A percentile compares a stretch with the other conserved stretches of the same genome.
Conservation (phyloP, 2,329 filamentous ascomycete genomes). For the Coniochaeta hoffmannii region DNA sequence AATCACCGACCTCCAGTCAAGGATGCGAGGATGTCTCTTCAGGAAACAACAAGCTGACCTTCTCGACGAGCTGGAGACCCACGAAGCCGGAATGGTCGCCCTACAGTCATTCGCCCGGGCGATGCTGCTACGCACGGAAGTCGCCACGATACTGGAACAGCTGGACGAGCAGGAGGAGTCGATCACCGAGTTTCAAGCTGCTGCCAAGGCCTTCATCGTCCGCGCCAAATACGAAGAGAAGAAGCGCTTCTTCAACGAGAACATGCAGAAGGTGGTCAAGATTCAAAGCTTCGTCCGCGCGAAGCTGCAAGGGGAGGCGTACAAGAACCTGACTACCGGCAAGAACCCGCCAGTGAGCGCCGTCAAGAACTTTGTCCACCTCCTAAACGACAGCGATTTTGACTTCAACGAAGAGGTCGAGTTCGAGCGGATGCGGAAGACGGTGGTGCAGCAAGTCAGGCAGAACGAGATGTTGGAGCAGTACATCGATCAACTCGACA, state of each 20-base stretch:
- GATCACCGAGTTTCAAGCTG: slow-evolving; percentile 67
- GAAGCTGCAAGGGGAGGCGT: slow-evolving; percentile 93
- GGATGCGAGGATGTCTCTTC: slow-evolving; percentile 56
- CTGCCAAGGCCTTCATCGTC: slow-evolving; percentile 65
- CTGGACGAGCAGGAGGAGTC: slow-evolving; percentile 78
- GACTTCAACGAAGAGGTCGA: slow-evolving; percentile 99
- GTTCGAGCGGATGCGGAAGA: slow-evolving; percentile 90
- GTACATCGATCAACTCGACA: slow-evolving; percentile 96
- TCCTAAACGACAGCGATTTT: slow-evolving; percentile 96
- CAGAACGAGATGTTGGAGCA: slow-evolving; percentile 97
- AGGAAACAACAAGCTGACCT: slow-evolving; percentile 55
- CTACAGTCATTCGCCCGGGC: slow-evolving; percentile 74
- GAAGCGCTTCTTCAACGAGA: slow-evolving; percentile 81
- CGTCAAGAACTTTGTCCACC: slow-evolving; percentile 95
- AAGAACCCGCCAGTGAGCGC: slow-evolving; percentile 96
- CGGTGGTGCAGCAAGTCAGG: slow-evolving; percentile 91
- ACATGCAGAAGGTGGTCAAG: slow-evolving; percentile 99
- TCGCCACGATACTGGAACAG: slow-evolving; percentile 67
- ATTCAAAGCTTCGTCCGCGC: slow-evolving; percentile 94
- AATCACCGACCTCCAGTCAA: slow-evolving; percentile 59
- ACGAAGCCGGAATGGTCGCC: slow-evolving; percentile 57
- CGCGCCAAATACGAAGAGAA: slow-evolving; percentile 75
- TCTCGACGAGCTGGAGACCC: slow-evolving; percentile 61
- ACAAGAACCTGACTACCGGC: slow-evolving; percentile 91
- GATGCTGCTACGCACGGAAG: slow-evolving; percentile 66